A percentile compares a stretch with the other conserved stretches of the same genome.
phyloP scores from a whole-genome alignment of 2,329 filamentous ascomycete genomes.

The Pseudogymnoascus sp. region DNA sequence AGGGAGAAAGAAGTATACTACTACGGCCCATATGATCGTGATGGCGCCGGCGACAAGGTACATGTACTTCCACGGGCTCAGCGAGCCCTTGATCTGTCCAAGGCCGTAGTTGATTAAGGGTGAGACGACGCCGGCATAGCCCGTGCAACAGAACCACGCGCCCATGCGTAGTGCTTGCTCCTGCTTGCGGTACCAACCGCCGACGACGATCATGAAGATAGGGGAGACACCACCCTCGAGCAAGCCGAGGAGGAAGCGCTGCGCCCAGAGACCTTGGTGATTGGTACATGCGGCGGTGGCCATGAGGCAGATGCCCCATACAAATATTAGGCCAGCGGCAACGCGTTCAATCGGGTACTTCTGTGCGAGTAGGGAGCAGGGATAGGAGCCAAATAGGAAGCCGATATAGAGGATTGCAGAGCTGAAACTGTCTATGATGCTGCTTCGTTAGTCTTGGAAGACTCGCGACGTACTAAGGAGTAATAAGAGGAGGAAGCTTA shows the following conservation, averaged over 20 bases:
- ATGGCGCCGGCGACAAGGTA: constrained; percentile 33
- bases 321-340: constrained; percentile 27
- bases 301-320: constrained; percentile 32
- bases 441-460: too few relatives aligned
- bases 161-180: constrained; percentile 36
- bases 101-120: constrained; percentile 34
- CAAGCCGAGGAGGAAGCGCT: constrained; percentile 35
- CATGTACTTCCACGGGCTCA: constrained; percentile 33
- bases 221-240: constrained; percentile 33
- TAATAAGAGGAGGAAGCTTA: too few relatives aligned
- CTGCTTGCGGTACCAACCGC: constrained; percentile 36
- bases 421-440: too few relatives aligned
- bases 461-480: too few relatives aligned
- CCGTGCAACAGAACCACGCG: constrained; percentile 36
- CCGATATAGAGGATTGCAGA: too few relatives aligned
- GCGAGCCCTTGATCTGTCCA: constrained; percentile 27
- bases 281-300: constrained; percentile 31
- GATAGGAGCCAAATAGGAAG: too few relatives aligned
- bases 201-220: constrained; percentile 35
- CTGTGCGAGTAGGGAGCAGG: too few relatives aligned
- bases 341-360: constrained; percentile 26
- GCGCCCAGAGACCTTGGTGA: constrained; percentile 31
- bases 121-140: constrained; percentile 32
- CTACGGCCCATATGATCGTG: constrained; percentile 24
- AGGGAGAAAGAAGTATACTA: constrained; percentile 28